Percentiles rank a stretch among this genome's conserved stretches.
These are phyloP conservation scores for Alliaria petiolata DNA, from an alignment of 345 rosid species.

Conservation along the genomic window DNA sequence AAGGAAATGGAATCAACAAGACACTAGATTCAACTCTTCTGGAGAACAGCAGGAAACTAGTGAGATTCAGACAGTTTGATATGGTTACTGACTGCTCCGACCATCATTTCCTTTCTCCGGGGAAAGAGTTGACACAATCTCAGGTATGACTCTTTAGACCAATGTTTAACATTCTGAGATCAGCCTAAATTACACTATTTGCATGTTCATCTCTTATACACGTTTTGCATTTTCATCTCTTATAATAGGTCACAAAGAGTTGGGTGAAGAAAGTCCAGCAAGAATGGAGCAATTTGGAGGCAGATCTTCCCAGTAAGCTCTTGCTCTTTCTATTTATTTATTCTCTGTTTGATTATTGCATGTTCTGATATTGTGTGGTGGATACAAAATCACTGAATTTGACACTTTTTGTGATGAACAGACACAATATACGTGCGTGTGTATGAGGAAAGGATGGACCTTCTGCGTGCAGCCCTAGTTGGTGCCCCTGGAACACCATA, in stretches of 20 bases:
- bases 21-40: constrained; percentile 16
- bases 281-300: constrained; percentile 81
- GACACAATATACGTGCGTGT: constrained; percentile 78
- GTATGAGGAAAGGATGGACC: constrained; percentile 87
- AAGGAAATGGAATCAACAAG: constrained; percentile 32
- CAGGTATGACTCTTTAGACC: constrained; percentile 53
- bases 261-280: constrained; percentile 89
- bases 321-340: neutral
- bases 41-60: constrained; percentile 15
- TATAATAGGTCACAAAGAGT: constrained; percentile 51
- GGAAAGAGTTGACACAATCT: constrained; percentile 40
- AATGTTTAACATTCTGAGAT: neutral
- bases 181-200: neutral
- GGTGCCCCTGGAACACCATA: constrained; percentile 93
- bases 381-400: neutral
- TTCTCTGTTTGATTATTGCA: neutral
- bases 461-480: constrained; percentile 72
- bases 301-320: constrained; percentile 73
- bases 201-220: constrained; percentile 2
- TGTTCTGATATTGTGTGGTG: neutral
- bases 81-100: constrained; percentile 69
- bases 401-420: constrained; percentile 27
- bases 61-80: constrained; percentile 62
- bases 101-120: constrained; percentile 63
- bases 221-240: neutral